Percentiles rank a stretch among this genome's conserved stretches.
Conservation (phyloP, 2,329 filamentous ascomycete genomes). For the Aureobasidium vineae region DNA sequence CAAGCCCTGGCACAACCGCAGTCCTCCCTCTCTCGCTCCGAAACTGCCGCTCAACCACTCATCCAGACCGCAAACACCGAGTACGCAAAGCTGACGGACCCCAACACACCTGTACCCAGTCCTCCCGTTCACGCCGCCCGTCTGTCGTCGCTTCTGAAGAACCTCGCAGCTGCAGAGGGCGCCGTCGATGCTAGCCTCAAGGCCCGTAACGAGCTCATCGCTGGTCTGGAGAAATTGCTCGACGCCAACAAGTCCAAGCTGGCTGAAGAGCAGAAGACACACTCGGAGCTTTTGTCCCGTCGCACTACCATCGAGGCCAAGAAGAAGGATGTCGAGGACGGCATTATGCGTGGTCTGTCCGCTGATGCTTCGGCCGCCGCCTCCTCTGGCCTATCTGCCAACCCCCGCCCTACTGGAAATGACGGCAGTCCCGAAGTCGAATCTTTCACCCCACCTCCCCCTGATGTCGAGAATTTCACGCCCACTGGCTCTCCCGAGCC, state of each 20-base stretch:
- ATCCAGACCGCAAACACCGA: constrained; percentile 72
- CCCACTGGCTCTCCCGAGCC: constrained; percentile 61
- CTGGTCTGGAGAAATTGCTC: constrained; percentile 78
- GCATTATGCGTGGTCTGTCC: constrained; percentile 80
- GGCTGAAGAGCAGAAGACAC: constrained; percentile 64
- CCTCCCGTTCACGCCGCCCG: constrained; percentile 90
- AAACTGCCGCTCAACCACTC: constrained; percentile 64
- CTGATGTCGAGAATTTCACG: constrained; percentile 81
- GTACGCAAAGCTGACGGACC: constrained; percentile 78
- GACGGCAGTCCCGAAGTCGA: constrained; percentile 43
- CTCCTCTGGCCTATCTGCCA: constrained; percentile 33
- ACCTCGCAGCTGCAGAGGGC: constrained; percentile 80
- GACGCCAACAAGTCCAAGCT: constrained; percentile 69
- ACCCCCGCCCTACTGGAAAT: constrained; percentile 26
- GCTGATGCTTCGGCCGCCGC: constrained; percentile 32
- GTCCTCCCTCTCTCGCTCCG: constrained; percentile 69
- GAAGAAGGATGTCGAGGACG: constrained; percentile 85
- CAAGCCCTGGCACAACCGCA: constrained; percentile 71
- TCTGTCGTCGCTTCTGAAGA: constrained; percentile 84
- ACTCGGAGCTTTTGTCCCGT: constrained; percentile 63
- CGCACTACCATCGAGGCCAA: constrained; percentile 73
- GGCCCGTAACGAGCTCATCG: constrained; percentile 73
- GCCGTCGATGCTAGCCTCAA: constrained; percentile 88
- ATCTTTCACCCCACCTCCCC: constrained; percentile 63
- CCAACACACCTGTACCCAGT: constrained; percentile 66